Evolutionary conservation across 2,329 filamentous ascomycete species (phyloP).

Genomic region (Beauveria sp.): DNA sequence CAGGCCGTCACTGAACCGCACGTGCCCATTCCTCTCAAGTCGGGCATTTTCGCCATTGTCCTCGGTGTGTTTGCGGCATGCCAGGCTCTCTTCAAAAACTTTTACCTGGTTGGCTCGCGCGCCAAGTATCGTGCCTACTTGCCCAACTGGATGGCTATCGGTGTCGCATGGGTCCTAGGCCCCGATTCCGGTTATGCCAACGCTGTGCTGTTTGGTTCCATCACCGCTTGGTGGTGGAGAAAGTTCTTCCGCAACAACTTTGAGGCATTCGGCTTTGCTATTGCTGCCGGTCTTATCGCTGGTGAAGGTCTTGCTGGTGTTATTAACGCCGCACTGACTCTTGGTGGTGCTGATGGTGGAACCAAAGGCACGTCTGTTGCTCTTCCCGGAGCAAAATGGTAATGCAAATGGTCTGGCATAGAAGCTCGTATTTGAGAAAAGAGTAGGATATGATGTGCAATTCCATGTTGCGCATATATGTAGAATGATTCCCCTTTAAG

Average conservation of each 20-base stretch:
- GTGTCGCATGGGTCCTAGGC: slow-evolving; percentile 51
- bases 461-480: not conserved
- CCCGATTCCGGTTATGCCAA: slow-evolving; percentile 47
- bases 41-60: slow-evolving; percentile 48
- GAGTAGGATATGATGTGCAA: not conserved
- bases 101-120: slow-evolving; percentile 41
- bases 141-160: slow-evolving; percentile 56
- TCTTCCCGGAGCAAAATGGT: slow-evolving; percentile 12
- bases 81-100: slow-evolving; percentile 47
- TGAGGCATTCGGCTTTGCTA: slow-evolving; percentile 49
- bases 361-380: slow-evolving; percentile 12
- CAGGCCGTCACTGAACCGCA: slow-evolving; percentile 49
- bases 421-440: not conserved
- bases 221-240: slow-evolving; percentile 45
- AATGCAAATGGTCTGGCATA: not conserved
- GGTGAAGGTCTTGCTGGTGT: slow-evolving; percentile 58
- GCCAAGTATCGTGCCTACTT: slow-evolving; percentile 50
- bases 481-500: not conserved
- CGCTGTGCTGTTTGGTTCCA: slow-evolving; percentile 49
- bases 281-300: slow-evolving; percentile 55
- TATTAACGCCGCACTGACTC: slow-evolving; percentile 43
- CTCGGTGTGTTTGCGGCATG: slow-evolving; percentile 42
- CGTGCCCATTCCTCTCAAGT: slow-evolving; percentile 47
- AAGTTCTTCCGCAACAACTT: slow-evolving; percentile 43
- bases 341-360: slow-evolving; percentile 20